A percentile compares a stretch with the other conserved stretches of the same genome.
phyloP scores from a whole-genome alignment of 2,329 filamentous ascomycete genomes.

The Sphaerulina populicola region DNA sequence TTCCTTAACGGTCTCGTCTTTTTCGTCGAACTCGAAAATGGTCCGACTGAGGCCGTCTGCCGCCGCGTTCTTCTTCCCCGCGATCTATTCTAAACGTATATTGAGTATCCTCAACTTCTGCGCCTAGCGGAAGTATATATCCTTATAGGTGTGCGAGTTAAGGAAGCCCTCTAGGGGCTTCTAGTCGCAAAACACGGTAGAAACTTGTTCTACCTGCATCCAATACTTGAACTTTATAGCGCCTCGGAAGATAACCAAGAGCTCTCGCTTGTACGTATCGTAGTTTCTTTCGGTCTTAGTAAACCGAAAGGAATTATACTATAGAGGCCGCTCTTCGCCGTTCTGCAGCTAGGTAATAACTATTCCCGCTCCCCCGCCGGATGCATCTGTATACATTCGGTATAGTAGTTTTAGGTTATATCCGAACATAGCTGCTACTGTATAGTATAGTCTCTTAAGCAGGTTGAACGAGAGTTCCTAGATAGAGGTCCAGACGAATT shows the following conservation, averaged over 20 bases:
- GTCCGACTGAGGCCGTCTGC: not conserved
- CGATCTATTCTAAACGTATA: not conserved
- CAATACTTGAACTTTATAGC: not conserved
- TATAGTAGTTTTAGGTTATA: not conserved
- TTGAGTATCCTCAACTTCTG: not conserved
- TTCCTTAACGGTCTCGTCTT: not conserved
- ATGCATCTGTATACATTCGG: not conserved
- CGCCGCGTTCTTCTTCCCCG: not conserved
- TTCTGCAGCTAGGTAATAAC: not conserved
- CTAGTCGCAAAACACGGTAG: not conserved
- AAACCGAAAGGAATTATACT: not conserved
- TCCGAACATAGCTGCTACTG: not conserved
- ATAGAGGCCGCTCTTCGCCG: not conserved
- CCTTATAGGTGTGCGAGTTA: not conserved
- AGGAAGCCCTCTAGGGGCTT: not conserved
- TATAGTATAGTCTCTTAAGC: not conserved
- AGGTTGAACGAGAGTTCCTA: not conserved
- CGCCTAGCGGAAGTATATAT: not conserved
- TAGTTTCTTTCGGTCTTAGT: not conserved
- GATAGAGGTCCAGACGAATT: not conserved
- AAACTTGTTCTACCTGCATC: not conserved
- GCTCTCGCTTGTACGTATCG: not conserved
- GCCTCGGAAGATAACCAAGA: not conserved
- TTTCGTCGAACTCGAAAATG: not conserved
- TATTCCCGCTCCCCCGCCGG: not conserved